A percentile compares a stretch with the other conserved stretches of the same genome.
Evolutionary conservation across 345 rosid species (phyloP).

Genomic region (Ailanthus altissimus): DNA sequence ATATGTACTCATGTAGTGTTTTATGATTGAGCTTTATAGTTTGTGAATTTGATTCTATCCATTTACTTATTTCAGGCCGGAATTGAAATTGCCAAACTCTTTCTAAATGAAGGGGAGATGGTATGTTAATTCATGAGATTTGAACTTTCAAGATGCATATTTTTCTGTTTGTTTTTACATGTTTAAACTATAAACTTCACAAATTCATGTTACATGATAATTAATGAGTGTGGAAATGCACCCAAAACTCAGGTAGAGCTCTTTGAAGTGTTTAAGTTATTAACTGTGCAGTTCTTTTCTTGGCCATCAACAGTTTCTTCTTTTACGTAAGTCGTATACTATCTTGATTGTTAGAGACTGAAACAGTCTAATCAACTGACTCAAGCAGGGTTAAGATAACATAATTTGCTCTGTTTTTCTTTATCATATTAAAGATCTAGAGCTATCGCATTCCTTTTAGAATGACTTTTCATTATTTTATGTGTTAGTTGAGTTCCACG

Average conservation of each 20-base stretch:
- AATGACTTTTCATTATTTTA: slow-evolving; percentile 17
- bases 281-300: slow-evolving; percentile 4
- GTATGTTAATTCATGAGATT: slow-evolving; percentile 38
- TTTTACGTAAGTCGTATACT: background rate
- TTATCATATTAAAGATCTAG: background rate
- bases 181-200: background rate
- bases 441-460: background rate
- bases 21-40: background rate
- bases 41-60: slow-evolving; percentile 10
- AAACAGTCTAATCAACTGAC: slow-evolving; percentile 2
- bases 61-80: slow-evolving; percentile 72
- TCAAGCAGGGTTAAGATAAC: background rate
- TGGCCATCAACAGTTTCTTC: background rate
- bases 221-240: background rate
- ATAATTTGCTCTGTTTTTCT: slow-evolving; percentile 1
- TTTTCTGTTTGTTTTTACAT: background rate
- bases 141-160: slow-evolving; percentile 12
- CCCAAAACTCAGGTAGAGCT: background rate
- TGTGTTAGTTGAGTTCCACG: slow-evolving; percentile 1
- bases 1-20: background rate
- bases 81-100: slow-evolving; percentile 91
- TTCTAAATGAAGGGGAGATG: slow-evolving; percentile 81
- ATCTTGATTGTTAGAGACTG: background rate
- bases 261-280: background rate
- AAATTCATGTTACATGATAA: background rate